These are phyloP conservation scores for Hymenoscyphus linearis DNA, from an alignment of 2,329 filamentous ascomycete genomes.

Conservation along the genomic window DNA sequence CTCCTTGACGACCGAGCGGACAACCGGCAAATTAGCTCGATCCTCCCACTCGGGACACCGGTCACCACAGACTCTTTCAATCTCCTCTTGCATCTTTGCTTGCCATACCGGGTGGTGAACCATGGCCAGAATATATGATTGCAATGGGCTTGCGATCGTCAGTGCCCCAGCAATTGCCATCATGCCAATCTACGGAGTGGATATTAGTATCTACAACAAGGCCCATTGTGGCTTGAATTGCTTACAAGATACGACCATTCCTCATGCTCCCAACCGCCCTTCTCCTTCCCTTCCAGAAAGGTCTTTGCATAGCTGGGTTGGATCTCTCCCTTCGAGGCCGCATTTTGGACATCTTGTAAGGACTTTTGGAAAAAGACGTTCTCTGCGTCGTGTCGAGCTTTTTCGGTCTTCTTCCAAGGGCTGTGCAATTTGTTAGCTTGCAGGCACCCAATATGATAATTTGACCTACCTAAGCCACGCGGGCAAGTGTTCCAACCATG, in stretches of 20 bases:
- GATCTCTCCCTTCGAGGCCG: conserved; percentile 31
- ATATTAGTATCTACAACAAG: background rate
- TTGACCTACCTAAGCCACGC: conserved; percentile 27
- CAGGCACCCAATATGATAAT: background rate
- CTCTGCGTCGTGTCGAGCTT: conserved; percentile 37
- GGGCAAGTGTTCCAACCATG: conserved; percentile 40
- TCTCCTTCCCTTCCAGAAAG: conserved; percentile 38
- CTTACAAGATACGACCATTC: conserved; percentile 38
- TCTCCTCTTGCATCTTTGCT: conserved; percentile 37
- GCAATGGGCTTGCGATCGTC: conserved; percentile 35
- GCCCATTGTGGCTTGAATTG: background rate
- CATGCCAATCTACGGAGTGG: conserved; percentile 34
- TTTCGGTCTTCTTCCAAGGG: conserved; percentile 43
- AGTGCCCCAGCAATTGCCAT: conserved; percentile 43
- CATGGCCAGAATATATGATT: conserved; percentile 37
- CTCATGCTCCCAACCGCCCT: conserved; percentile 29
- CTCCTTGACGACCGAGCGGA: conserved; percentile 40
- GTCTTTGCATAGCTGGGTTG: conserved; percentile 39
- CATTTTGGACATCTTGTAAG: conserved; percentile 34
- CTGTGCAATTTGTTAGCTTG: background rate
- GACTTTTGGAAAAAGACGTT: conserved; percentile 35
- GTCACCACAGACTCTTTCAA: conserved; percentile 37
- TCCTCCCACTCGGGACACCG: conserved; percentile 37
- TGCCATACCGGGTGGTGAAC: conserved; percentile 39
- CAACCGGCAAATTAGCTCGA: conserved; percentile 35